Base-by-base conservation (phyloP, 768 basidiomycete species). In the Xerocomellus amylosporus region DNA sequence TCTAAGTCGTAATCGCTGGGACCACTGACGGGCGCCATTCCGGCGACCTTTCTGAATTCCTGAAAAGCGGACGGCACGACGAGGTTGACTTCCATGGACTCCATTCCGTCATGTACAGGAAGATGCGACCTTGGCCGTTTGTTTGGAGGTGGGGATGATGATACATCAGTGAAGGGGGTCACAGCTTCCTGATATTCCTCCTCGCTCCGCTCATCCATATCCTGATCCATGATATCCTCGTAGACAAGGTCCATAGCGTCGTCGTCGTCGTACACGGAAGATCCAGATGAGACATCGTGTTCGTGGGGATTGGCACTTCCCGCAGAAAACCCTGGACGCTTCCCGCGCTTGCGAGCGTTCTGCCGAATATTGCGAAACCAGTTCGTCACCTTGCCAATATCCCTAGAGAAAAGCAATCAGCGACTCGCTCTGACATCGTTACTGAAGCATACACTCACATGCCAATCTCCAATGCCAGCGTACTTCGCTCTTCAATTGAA, bases 281-380 rank as follows among this genome's bases (percentile, higher is more conserved):
- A 79, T 13, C 80, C 81, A 5, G 84, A 76, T 1, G 76, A 77
- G n/a, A 68, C 73, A 47, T 78, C 71, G 33, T 81, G 83, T 22
- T 85, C 86, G n/a, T 63, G 66, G 22, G 46, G 49, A 48, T 70
- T 48, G 58, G 61, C 44, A 42, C 74, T 47, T 77, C 76, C 56
- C 74, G 79, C 15, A 31, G 63, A 52, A 24, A 33, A 45, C 72
- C 61, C 78, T 74, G 71, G 67, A 58, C 74, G 81, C 71, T 78
- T 83, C 53, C 81, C 79, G 22, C 88, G 83, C 70, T 85, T 90
- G 40, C 88, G 74, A n/a, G 88, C 79, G 17, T 87, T 87, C 72
- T 92, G 89, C 36, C 89, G 81, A 53, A 91, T 77, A 65, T 92
- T 92, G 34, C 89, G 79, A 77, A 91, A 91, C 89, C 89, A 92